phyloP scores from a whole-genome alignment of 1,139 yeast genomes.

The Entelexis sorbosivorans region DNA sequence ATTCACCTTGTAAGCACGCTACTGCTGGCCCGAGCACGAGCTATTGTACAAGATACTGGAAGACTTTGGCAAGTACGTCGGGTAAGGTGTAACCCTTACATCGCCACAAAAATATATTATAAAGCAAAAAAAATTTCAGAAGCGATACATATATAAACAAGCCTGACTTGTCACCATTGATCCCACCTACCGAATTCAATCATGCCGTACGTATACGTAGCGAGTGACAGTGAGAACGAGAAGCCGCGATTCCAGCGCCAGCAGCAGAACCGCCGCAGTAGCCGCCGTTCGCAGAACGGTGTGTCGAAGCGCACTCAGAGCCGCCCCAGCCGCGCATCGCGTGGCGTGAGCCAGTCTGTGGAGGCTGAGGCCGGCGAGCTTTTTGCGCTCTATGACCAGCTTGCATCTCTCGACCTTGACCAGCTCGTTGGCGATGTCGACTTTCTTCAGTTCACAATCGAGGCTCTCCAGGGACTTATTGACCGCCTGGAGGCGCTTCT shows the following conservation, averaged over 20 bases:
- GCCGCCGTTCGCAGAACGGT: slow-evolving; percentile 12
- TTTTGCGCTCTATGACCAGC: slow-evolving; percentile 23
- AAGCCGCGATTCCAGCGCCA: slow-evolving; percentile 14
- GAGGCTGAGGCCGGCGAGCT: slow-evolving; percentile 24
- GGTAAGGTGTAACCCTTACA: not conserved
- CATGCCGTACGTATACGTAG: slow-evolving; percentile 26
- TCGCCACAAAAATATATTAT: slow-evolving; percentile 10
- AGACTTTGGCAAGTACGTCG: not conserved
- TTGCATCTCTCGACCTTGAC: slow-evolving; percentile 24
- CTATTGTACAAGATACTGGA: not conserved
- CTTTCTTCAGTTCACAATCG: slow-evolving; percentile 20
- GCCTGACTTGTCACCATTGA: not conserved
- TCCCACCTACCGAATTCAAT: not conserved
- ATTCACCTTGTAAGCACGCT: not conserved
- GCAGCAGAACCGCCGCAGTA: slow-evolving; percentile 14
- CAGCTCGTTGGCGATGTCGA: slow-evolving; percentile 23
- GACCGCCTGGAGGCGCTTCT: slow-evolving; percentile 23
- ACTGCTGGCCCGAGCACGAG: not conserved
- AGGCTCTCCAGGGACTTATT: slow-evolving; percentile 23
- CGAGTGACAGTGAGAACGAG: slow-evolving; percentile 23
- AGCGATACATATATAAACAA: slow-evolving; percentile 9
- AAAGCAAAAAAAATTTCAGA: slow-evolving; percentile 19
- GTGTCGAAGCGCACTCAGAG: slow-evolving; percentile 6
- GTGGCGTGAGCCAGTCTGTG: slow-evolving; percentile 15
- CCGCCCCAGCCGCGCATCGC: slow-evolving; percentile 2